These are phyloP conservation scores for Annulohypoxylon nitens DNA, from an alignment of 495 filamentous ascomycete genomes.

Conservation along the genomic window DNA sequence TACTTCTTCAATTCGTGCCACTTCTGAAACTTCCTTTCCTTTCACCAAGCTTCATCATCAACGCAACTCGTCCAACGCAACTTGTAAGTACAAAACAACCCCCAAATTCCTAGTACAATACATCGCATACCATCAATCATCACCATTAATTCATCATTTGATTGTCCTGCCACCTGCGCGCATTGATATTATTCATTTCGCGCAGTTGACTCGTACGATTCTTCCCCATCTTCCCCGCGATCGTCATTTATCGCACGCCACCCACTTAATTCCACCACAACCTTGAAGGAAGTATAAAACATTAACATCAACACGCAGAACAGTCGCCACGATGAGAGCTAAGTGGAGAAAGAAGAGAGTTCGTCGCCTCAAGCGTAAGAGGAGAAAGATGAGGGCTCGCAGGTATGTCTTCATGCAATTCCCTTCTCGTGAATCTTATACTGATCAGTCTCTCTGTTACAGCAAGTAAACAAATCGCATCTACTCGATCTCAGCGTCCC, in stretches of 20 bases:
- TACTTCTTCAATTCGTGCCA: constrained; percentile 49
- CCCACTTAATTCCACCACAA: constrained; percentile 34
- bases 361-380: constrained; percentile 97
- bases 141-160: background rate
- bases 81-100: constrained; percentile 40
- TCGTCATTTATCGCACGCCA: constrained; percentile 15
- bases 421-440: background rate
- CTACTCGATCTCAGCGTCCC: constrained; percentile 71
- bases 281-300: background rate
- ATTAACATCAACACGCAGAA: constrained; percentile 45
- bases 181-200: constrained; percentile 7
- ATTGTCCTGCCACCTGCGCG: constrained; percentile 17
- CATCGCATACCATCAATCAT: constrained; percentile 1
- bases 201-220: constrained; percentile 15
- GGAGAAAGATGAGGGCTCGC: constrained; percentile 97
- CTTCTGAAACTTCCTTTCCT: constrained; percentile 43
- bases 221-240: constrained; percentile 32
- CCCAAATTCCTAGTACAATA: background rate
- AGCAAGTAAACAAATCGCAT: constrained; percentile 77
- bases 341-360: constrained; percentile 99
- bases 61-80: constrained; percentile 47
- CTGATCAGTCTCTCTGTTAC: constrained; percentile 47
- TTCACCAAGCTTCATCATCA: constrained; percentile 44
- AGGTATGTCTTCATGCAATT: constrained; percentile 65
- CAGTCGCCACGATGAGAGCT: constrained; percentile 87